Conservation (phyloP, 1,284 basidiomycete species). For the Malassezia obtusa region DNA sequence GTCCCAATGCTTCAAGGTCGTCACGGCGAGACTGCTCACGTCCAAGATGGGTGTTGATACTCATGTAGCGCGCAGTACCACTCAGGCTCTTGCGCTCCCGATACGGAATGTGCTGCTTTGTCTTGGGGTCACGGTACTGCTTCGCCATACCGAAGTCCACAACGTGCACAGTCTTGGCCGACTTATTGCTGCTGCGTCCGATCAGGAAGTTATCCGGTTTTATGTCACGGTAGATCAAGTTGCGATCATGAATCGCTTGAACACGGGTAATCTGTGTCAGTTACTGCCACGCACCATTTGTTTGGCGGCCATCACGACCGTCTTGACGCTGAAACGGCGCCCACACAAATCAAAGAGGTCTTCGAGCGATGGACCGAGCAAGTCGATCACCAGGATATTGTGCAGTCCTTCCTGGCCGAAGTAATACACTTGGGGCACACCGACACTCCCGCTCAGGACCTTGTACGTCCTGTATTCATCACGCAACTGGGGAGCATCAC, state of each 20-base stretch:
- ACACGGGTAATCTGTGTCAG: constrained; percentile 54
- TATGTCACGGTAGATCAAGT: constrained; percentile 93
- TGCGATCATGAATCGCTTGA: constrained; percentile 92
- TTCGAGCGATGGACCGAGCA: constrained; percentile 82
- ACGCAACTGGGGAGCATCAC: constrained; percentile 85
- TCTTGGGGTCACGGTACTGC: constrained; percentile 92
- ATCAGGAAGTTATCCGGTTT: constrained; percentile 96
- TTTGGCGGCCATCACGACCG: constrained; percentile 88
- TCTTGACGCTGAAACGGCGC: constrained; percentile 86
- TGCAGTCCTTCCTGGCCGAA: constrained; percentile 96
- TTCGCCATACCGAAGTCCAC: constrained; percentile 98
- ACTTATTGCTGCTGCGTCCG: constrained; percentile 78
- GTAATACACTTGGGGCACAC: constrained; percentile 91
- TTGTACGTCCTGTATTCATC: constrained; percentile 97
- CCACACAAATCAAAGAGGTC: constrained; percentile 94
- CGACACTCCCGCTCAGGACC: constrained; percentile 65
- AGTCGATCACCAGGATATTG: constrained; percentile 91
- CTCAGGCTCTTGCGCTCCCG: constrained; percentile 85
- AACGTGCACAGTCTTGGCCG: constrained; percentile 69
- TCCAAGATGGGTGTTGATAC: constrained; percentile 90
- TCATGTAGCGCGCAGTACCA: constrained; percentile 87
- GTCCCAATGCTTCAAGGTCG: constrained; percentile 85
- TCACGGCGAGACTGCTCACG: constrained; percentile 89
- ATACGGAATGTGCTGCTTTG: constrained; percentile 93
- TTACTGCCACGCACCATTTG: constrained; percentile 65